phyloP scores from a whole-genome alignment of 2,329 filamentous ascomycete genomes.

The Aspergillus bombycis region DNA sequence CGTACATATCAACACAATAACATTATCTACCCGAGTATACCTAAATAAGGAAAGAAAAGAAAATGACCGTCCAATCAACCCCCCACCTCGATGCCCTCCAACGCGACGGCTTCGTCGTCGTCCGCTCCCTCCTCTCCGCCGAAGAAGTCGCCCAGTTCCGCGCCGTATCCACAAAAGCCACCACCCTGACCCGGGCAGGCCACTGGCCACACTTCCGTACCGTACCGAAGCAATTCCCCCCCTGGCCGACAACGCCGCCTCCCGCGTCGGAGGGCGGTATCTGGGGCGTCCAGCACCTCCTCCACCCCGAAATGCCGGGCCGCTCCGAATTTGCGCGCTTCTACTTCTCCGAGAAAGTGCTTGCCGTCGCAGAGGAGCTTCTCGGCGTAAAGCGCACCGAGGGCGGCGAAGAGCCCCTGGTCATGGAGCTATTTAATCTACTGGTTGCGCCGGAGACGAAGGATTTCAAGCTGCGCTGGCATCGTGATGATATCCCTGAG shows the following conservation, averaged over 20 bases:
- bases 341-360: conserved; percentile 72
- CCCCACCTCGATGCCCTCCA: conserved; percentile 60
- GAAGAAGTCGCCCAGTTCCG: conserved; percentile 63
- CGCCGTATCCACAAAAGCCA: conserved; percentile 60
- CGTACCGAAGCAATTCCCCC: conserved; percentile 87
- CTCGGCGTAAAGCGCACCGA: conserved; percentile 47
- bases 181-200: conserved; percentile 66
- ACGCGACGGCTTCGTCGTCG: conserved; percentile 73
- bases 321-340: conserved; percentile 64
- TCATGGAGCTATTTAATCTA: conserved; percentile 88
- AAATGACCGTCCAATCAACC: conserved; percentile 24
- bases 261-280: conserved; percentile 63
- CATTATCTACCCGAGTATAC: not conserved
- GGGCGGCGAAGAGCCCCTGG: conserved; percentile 62
- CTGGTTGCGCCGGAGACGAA: conserved; percentile 69
- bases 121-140: conserved; percentile 65
- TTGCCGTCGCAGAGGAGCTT: conserved; percentile 67
- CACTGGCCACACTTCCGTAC: conserved; percentile 81
- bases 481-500: conserved; percentile 79
- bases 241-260: conserved; percentile 67
- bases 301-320: conserved; percentile 71
- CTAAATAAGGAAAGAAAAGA: not conserved
- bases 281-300: conserved; percentile 86
- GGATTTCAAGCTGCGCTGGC: conserved; percentile 79
- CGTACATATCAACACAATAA: too few relatives aligned